These are phyloP conservation scores for Sugiyamaella xylanicola DNA, from an alignment of 1,139 yeast species.

Conservation along the genomic window DNA sequence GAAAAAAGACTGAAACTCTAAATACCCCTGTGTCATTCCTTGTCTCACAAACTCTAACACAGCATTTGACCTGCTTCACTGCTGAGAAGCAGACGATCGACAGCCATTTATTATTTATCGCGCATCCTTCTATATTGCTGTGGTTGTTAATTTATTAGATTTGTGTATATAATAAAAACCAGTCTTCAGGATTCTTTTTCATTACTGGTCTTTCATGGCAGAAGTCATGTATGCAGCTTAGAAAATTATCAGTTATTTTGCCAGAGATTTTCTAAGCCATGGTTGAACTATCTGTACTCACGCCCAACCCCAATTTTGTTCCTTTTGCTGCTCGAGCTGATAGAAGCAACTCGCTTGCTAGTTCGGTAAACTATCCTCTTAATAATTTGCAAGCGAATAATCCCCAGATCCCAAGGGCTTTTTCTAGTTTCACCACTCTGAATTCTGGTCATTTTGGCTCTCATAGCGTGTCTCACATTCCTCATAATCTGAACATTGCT, in stretches of 20 bases:
- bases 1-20: not conserved
- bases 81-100: not conserved
- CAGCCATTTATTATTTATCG: slow-evolving; percentile 1
- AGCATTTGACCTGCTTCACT: not conserved
- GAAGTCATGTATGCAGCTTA: not conserved
- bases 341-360: not conserved
- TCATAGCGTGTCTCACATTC: slow-evolving; percentile 9
- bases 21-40: not conserved
- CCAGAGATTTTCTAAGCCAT: not conserved
- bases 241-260: not conserved
- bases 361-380: not conserved
- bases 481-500: slow-evolving; percentile 1
- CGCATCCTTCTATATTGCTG: slow-evolving; percentile 2
- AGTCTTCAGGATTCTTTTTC: not conserved
- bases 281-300: not conserved
- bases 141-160: slow-evolving; percentile 1
- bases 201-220: not conserved
- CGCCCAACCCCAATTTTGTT: not conserved
- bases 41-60: not conserved
- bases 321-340: not conserved
- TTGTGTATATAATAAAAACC: slow-evolving; percentile 4
- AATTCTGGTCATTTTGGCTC: slow-evolving; percentile 5
- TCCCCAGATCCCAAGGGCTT: not conserved
- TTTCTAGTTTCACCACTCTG: not conserved
- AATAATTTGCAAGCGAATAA: not conserved